Evolutionary conservation across 352 stramenopile species (phyloP).

Genomic region (Saprolegnia parasitica): DNA sequence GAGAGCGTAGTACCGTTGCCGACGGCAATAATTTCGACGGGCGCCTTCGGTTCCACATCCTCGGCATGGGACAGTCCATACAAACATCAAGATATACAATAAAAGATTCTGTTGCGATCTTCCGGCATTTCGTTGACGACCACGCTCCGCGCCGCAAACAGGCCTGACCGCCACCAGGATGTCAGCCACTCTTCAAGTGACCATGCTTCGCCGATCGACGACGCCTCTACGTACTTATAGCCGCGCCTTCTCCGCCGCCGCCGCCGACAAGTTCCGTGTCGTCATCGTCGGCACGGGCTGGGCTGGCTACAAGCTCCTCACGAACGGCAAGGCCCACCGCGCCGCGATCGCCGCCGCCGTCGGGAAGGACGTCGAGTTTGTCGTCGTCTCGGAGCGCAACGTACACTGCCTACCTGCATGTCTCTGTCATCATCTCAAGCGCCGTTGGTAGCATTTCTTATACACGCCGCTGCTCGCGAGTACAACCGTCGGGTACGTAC

Average conservation of each 20-base stretch:
- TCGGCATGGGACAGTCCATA: too few species aligned
- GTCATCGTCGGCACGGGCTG: slow-evolving; percentile 75
- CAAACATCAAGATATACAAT: too few species aligned
- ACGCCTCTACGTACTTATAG: too few species aligned
- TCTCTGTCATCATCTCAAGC: slow-evolving; percentile 16
- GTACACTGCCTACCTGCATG: slow-evolving; percentile 34
- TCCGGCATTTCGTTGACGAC: too few species aligned
- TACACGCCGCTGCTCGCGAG: slow-evolving; percentile 96
- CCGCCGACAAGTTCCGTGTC: slow-evolving; percentile 28
- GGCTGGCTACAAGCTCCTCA: slow-evolving; percentile 74
- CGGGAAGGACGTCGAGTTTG: slow-evolving; percentile 57
- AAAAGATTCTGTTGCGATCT: too few species aligned
- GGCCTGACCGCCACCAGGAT: too few species aligned
- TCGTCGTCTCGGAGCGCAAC: slow-evolving; percentile 78
- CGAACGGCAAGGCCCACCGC: slow-evolving; percentile 68
- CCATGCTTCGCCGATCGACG: too few species aligned
- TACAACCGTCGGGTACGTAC: slow-evolving; percentile 80
- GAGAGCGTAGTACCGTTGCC: too few species aligned
- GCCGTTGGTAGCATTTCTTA: slow-evolving; percentile 87
- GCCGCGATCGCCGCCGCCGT: slow-evolving; percentile 60
- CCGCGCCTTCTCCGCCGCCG: not conserved
- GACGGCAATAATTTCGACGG: too few species aligned
- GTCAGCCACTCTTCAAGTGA: too few species aligned
- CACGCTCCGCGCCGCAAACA: too few species aligned
- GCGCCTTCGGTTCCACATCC: too few species aligned